Base-by-base conservation (phyloP, 2,329 filamentous ascomycete species). In the Ceratocystis cubensis region DNA sequence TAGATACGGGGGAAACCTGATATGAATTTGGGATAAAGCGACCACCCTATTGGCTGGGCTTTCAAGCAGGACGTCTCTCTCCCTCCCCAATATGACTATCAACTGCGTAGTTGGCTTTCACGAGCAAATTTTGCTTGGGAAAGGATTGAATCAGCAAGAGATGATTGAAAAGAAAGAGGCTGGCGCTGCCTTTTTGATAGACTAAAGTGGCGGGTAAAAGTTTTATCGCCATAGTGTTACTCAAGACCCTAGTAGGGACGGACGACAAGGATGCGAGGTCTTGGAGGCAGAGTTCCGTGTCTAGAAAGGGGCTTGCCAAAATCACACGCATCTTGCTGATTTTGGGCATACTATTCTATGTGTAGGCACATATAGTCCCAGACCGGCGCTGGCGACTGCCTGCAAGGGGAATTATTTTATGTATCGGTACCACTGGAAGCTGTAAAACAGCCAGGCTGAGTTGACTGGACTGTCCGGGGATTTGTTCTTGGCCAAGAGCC, bases 151-250 rank as follows among this genome's bases (percentile, higher is more conserved):
- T n/a, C 33, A 44, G 22, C 22, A n/a, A n/a, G 59, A 25, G 56
- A 30, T 20, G 15, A 50, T 5, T 15, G 28, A 64, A 64, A 64
- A 64, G 8, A 67, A 61, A 67, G 66, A 61, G 66, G 66, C 66
- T 64, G 66, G 62, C 61, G 15, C 8, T 15, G 33, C 61, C 37
- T 15, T 20, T 33, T 64, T 67, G 66, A 67, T 67, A 67, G 45
- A 50, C 66, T 64, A 37, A 65, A 61, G 25, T 41, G 61, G 61
- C 53, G 62, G 66, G 66, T 45, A 67, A 48, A 67, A 67, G 63
- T 67, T 64, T 67, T 67, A 67, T 25, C 30, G 53, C 2, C 6
- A 30, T 63, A 25, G 61, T 50, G 61, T 63, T 45, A 63, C 61
- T 33, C 25, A 63, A 33, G 41, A 33, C 30, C 20, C 48, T n/a